phyloP scores from a whole-genome alignment of 352 stramenopile genomes.

The Phytopythium aichiense region DNA sequence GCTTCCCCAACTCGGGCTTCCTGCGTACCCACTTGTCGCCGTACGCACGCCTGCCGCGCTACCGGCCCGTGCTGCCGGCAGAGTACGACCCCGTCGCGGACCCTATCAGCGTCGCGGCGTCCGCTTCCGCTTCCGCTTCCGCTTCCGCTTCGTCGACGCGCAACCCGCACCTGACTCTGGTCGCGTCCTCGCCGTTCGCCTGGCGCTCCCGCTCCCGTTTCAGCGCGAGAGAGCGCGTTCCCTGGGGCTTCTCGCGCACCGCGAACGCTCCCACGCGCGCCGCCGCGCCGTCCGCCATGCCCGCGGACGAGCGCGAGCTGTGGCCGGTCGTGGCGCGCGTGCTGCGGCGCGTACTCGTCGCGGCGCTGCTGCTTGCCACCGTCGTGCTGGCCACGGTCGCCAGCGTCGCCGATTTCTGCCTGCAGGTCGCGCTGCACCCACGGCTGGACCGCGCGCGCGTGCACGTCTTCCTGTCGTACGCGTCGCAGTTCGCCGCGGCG shows the following conservation, averaged over 20 bases:
- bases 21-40: constrained; percentile 15
- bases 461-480: constrained; percentile 64
- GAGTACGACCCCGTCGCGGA: constrained; percentile 45
- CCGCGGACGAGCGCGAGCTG: constrained; percentile 10
- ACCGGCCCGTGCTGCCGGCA: constrained; percentile 52
- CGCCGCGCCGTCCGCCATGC: constrained; percentile 2
- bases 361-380: constrained; percentile 43
- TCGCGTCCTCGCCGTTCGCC: constrained; percentile 12
- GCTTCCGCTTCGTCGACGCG: neutral
- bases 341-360: constrained; percentile 24
- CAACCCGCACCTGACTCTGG: constrained; percentile 37
- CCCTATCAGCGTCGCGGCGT: neutral
- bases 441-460: constrained; percentile 64
- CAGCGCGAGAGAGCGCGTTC: neutral
- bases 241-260: neutral
- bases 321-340: constrained; percentile 12
- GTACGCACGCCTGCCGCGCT: constrained; percentile 40
- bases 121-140: constrained; percentile 2
- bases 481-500: constrained; percentile 52
- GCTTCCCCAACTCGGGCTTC: constrained; percentile 29
- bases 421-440: constrained; percentile 68
- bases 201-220: neutral
- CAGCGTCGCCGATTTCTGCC: constrained; percentile 66
- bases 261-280: constrained; percentile 5
- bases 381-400: constrained; percentile 50